phyloP scores from a whole-genome alignment of 1,284 basidiomycete species.

The Leccinum pallidistipes region DNA sequence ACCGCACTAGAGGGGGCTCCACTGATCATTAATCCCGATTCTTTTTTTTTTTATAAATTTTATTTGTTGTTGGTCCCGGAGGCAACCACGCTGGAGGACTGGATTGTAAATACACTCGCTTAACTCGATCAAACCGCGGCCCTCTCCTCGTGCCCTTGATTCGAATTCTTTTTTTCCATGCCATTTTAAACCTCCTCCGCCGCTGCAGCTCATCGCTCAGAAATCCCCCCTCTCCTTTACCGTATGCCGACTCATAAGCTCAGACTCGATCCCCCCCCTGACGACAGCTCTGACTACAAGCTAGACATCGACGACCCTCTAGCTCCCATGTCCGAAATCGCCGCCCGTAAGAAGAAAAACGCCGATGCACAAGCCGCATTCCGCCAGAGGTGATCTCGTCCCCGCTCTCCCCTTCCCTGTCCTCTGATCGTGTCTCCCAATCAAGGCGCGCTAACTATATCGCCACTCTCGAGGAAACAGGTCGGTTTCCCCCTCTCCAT shows the following conservation, averaged over 20 bases:
- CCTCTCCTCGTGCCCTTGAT: slow-evolving; percentile 64
- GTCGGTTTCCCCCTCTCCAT: slow-evolving; percentile 40
- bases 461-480: slow-evolving; percentile 84
- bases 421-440: slow-evolving; percentile 43
- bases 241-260: slow-evolving; percentile 46
- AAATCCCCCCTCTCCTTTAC: slow-evolving; percentile 18
- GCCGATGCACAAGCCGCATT: slow-evolving; percentile 69
- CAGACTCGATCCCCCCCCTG: slow-evolving; percentile 35
- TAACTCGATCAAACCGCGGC: slow-evolving; percentile 43
- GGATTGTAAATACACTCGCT: slow-evolving; percentile 41
- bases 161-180: slow-evolving; percentile 60
- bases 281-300: slow-evolving; percentile 37
- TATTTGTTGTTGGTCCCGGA: background rate
- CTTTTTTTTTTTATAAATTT: background rate
- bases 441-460: slow-evolving; percentile 79
- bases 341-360: slow-evolving; percentile 81
- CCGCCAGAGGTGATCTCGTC: slow-evolving; percentile 33
- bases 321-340: slow-evolving; percentile 53
- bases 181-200: slow-evolving; percentile 47
- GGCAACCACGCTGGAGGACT: slow-evolving; percentile 30
- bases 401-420: slow-evolving; percentile 1
- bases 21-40: background rate
- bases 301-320: slow-evolving; percentile 39
- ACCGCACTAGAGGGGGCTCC: background rate
- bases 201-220: slow-evolving; percentile 19